Base-by-base conservation (phyloP, 1,284 basidiomycete species). In the Cystobasidium sp. region DNA sequence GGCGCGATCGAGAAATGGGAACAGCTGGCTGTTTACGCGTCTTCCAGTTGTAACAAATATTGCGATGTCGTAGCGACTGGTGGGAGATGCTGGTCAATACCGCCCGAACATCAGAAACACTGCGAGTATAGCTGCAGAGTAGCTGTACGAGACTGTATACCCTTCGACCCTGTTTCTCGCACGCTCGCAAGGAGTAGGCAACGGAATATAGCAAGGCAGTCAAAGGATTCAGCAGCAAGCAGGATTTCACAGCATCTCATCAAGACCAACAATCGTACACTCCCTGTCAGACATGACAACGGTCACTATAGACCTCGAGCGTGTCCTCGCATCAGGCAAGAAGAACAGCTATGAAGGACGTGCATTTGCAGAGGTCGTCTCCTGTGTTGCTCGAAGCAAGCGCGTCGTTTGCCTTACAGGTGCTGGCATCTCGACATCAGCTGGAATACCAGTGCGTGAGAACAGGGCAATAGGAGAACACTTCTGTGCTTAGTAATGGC, bases 401-500 rank as follows among this genome's bases (percentile, higher is more conserved):
- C 53, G 66, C 10, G 52, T 74, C 39, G 53, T 76, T 22, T 66
- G 63, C 59, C 47, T 73, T 4, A 74, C 75, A 1, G 75, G 75
- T 41, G 75, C 75, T 20, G 75, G 75, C 37, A 76, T 76, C 64
- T 61, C 52, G 1, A 64, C 58, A 43, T 63, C 65, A 22, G 75
- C 75, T 65, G 75, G 75, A 51, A 68, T 76, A 51, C 93, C 93
- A 14, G 93, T 95, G 41, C 10, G 70, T 37, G 41, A 10, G 5
- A 16, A 20, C 14, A n/a, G 6, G 9, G 16, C 18, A 24, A n/a
- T 51, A 20, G 20, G 20, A 51, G 47, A 6, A 16, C 16, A 16
- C 2, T 1, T 14, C 16, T n/a, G n/a, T n/a, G n/a, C n/a, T 20
- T 16, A 51, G 20, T 3, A 51, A 16, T 16, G 16, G 47, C 31